Conservation (phyloP, 2,329 filamentous ascomycete genomes). For the Pseudogymnoascus sp. region DNA sequence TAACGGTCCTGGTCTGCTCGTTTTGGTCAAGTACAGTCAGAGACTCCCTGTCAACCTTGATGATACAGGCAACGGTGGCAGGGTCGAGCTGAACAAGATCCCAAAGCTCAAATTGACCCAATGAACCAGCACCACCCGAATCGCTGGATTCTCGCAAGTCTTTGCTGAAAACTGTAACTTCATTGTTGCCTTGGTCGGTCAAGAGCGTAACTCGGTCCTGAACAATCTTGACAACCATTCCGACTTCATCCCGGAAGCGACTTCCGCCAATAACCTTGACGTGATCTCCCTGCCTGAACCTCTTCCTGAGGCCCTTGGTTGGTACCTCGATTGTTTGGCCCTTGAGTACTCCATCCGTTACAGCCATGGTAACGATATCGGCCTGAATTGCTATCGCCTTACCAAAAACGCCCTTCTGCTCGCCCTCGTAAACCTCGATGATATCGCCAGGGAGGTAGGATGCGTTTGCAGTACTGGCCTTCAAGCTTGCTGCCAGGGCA, state of each 20-base stretch:
- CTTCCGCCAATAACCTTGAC: slow-evolving; percentile 98
- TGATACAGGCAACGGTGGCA: slow-evolving; percentile 83
- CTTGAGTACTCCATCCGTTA: slow-evolving; percentile 71
- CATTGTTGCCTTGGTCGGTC: slow-evolving; percentile 84
- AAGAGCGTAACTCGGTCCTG: slow-evolving; percentile 89
- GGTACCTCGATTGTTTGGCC: slow-evolving; percentile 89
- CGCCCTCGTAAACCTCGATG: slow-evolving; percentile 93
- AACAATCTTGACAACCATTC: slow-evolving; percentile 90
- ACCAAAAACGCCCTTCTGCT: slow-evolving; percentile 86
- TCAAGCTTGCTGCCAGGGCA: slow-evolving; percentile 81
- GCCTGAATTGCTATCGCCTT: slow-evolving; percentile 78
- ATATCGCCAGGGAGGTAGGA: slow-evolving; percentile 88
- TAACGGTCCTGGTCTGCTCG: slow-evolving; percentile 68
- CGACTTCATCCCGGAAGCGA: slow-evolving; percentile 88
- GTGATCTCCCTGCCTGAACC: slow-evolving; percentile 88
- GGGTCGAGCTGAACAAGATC: slow-evolving; percentile 92
- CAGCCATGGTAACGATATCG: slow-evolving; percentile 83
- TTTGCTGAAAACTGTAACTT: slow-evolving; percentile 97
- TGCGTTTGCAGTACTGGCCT: slow-evolving; percentile 71
- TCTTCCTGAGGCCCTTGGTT: slow-evolving; percentile 83
- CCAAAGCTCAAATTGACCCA: slow-evolving; percentile 86
- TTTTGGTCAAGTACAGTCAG: slow-evolving; percentile 86
- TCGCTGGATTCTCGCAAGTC: slow-evolving; percentile 90
- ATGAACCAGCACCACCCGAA: slow-evolving; percentile 72
- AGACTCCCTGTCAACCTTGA: slow-evolving; percentile 92